Evolutionary conservation across 192 early-diverging fungal species (phyloP).

Genomic region (Backusella westeae): DNA sequence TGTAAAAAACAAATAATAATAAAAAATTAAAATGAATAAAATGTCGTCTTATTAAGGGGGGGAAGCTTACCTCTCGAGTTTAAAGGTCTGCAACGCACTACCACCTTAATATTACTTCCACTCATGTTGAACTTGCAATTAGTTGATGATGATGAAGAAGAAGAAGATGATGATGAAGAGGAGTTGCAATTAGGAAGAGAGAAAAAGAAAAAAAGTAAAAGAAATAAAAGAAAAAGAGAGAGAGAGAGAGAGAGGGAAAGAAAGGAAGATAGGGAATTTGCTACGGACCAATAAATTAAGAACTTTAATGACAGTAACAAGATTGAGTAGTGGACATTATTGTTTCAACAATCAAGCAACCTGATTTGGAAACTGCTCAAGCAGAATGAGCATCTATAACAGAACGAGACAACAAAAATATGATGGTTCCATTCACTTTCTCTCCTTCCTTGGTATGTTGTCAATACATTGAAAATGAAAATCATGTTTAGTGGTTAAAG

Average conservation of each 20-base stretch:
- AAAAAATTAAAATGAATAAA: not conserved
- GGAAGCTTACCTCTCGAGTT: conserved; percentile 58
- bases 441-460: not conserved
- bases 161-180: not conserved
- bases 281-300: not conserved
- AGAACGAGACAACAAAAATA: not conserved
- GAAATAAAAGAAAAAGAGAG: not conserved
- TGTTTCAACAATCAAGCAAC: not conserved
- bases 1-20: conserved; percentile 16
- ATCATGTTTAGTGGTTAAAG: not conserved
- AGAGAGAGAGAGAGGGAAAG: not conserved
- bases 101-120: conserved; percentile 65
- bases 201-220: not conserved
- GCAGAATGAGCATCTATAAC: not conserved
- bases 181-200: not conserved
- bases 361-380: not conserved
- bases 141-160: not conserved
- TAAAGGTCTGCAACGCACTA: conserved; percentile 76
- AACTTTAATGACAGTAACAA: not conserved
- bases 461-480: not conserved
- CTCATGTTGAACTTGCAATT: conserved; percentile 28
- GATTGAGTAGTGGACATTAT: not conserved
- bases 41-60: no score
- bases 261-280: not conserved
- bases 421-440: not conserved